These are phyloP conservation scores for Puya raimondii DNA, from an alignment of 176 grass and related monocot genomes.

Conservation along the genomic window DNA sequence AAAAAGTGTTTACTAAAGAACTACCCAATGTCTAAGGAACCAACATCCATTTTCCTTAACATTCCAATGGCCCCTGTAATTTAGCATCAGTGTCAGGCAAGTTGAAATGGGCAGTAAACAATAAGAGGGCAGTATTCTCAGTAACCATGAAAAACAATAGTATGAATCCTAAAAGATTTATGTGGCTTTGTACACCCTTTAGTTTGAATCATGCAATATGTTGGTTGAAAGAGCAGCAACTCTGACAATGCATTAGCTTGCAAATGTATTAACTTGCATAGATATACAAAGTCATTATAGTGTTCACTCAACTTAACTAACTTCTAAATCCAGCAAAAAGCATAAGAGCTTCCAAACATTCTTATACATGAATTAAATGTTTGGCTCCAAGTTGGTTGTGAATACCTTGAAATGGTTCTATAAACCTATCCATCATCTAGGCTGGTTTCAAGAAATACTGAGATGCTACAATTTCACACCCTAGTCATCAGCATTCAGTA, in stretches of 20 bases:
- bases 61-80: slow-evolving; percentile 64
- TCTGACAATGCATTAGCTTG: not conserved
- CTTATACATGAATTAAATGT: no score
- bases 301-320: not conserved
- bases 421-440: no score
- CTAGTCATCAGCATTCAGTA: no score
- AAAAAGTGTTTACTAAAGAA: slow-evolving; percentile 59
- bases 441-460: no score
- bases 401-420: no score
- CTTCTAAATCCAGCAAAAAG: no score
- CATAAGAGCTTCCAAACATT: no score
- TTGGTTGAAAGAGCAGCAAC: not conserved
- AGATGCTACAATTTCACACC: no score
- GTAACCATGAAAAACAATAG: not conserved
- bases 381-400: no score
- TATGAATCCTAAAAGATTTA: not conserved
- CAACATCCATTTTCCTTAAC: slow-evolving; percentile 87
- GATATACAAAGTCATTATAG: not conserved
- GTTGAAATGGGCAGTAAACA: slow-evolving; percentile 13
- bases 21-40: slow-evolving; percentile 70
- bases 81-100: slow-evolving; percentile 19
- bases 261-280: not conserved
- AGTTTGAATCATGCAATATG: not conserved
- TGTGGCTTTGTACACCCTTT: not conserved
- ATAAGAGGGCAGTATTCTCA: not conserved